A percentile compares a stretch with the other conserved stretches of the same genome.
phyloP scores from a whole-genome alignment of 441 rosid genomes.

The Daphne laureola region DNA sequence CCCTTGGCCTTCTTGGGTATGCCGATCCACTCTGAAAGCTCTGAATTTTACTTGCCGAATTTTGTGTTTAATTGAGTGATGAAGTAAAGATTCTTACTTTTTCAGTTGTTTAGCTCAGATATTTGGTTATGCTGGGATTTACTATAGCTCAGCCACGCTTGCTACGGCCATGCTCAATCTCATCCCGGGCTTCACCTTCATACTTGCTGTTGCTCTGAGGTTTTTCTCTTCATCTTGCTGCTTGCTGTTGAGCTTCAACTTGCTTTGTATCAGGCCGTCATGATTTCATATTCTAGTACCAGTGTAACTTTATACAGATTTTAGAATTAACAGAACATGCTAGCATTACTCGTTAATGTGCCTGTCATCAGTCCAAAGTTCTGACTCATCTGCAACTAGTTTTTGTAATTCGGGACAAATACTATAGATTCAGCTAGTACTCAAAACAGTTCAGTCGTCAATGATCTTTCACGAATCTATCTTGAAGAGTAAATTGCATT shows the following conservation, averaged over 20 bases:
- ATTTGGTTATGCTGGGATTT: slow-evolving; percentile 52
- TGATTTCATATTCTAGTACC: not conserved
- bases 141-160: slow-evolving; percentile 57
- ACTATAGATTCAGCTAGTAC: no score
- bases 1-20: slow-evolving; percentile 51
- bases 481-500: no score
- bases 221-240: slow-evolving; percentile 12
- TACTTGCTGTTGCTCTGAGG: slow-evolving; percentile 57
- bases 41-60: slow-evolving; percentile 1
- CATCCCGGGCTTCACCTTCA: slow-evolving; percentile 46
- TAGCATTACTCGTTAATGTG: no score
- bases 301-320: no score
- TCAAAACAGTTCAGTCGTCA: no score
- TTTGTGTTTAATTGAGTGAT: slow-evolving; percentile 4
- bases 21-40: slow-evolving; percentile 1
- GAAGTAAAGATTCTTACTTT: not conserved
- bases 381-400: no score
- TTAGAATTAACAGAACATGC: no score
- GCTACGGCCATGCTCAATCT: slow-evolving; percentile 63
- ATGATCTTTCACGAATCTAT: no score
- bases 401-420: no score
- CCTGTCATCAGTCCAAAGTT: no score
- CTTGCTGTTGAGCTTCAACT: slow-evolving; percentile 1
- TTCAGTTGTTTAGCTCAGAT: slow-evolving; percentile 39
- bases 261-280: not conserved